phyloP scores from a whole-genome alignment of 306 rosid genomes.

The Cicer arietinum region DNA sequence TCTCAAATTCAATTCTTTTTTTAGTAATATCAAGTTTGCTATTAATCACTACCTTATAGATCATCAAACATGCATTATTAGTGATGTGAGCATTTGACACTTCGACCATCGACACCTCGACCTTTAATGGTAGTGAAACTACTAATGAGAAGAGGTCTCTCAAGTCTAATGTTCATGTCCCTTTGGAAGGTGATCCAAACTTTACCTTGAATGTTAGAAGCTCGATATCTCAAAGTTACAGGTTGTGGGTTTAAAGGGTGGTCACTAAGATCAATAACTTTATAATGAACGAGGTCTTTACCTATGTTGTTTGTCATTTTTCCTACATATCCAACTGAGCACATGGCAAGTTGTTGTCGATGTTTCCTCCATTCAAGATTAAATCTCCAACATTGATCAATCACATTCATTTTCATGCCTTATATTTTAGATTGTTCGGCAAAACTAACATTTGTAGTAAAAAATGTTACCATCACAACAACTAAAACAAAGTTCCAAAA shows the following conservation, averaged over 20 bases:
- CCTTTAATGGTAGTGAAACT: conserved; percentile 46
- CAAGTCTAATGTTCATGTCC: conserved; percentile 42
- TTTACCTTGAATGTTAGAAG: conserved; percentile 37
- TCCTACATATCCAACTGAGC: conserved; percentile 43
- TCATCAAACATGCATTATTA: conserved; percentile 43
- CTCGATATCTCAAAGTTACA: conserved; percentile 43
- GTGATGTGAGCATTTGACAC: conserved; percentile 20
- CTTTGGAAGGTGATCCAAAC: conserved; percentile 45
- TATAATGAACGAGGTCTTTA: conserved; percentile 22
- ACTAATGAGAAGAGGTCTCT: conserved; percentile 40
- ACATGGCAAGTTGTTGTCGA: conserved; percentile 20
- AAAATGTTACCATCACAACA: not conserved
- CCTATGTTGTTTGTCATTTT: not conserved
- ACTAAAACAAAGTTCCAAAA: conserved; percentile 5
- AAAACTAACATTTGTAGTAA: no score
- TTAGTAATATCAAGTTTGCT: not conserved
- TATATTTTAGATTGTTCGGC: conserved; percentile 1
- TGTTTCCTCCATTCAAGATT: conserved; percentile 39
- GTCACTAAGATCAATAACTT: conserved; percentile 37
- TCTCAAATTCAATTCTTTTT: not conserved
- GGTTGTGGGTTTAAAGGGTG: conserved; percentile 39
- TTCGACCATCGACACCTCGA: conserved; percentile 21
- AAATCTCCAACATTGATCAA: conserved; percentile 45
- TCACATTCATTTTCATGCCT: conserved; percentile 40
- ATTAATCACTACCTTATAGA: conserved; percentile 38